phyloP scores from a whole-genome alignment of 2,329 filamentous ascomycete genomes.

The Lithohypha guttulata region DNA sequence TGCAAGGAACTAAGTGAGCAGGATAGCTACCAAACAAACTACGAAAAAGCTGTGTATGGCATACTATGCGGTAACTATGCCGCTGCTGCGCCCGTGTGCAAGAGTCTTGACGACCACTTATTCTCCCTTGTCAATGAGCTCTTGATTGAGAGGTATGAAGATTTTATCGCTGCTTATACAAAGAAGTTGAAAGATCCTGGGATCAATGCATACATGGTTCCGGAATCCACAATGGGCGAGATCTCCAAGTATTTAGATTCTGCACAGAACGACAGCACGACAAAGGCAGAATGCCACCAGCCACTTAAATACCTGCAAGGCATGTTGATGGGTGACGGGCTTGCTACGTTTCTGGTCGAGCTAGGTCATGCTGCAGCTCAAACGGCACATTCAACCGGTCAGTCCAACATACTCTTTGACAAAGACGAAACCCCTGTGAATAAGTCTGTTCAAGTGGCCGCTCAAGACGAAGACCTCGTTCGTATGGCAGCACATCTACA shows the following conservation, averaged over 20 bases:
- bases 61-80: constrained; percentile 74
- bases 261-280: constrained; percentile 16
- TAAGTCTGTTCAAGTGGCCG: constrained; percentile 35
- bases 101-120: constrained; percentile 74
- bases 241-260: constrained; percentile 12
- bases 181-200: constrained; percentile 38
- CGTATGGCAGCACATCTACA: constrained; percentile 58
- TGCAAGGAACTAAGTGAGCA: constrained; percentile 42
- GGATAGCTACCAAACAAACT: constrained; percentile 54
- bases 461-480: constrained; percentile 47
- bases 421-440: constrained; percentile 25
- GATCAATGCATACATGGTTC: constrained; percentile 11
- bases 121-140: constrained; percentile 84
- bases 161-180: constrained; percentile 43
- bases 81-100: constrained; percentile 65
- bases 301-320: constrained; percentile 36
- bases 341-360: constrained; percentile 31
- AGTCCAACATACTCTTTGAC: constrained; percentile 26
- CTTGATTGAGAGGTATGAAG: constrained; percentile 67
- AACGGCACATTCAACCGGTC: constrained; percentile 23
- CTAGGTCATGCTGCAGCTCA: constrained; percentile 33
- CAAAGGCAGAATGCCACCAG: constrained; percentile 31
- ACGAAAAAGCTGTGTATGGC: constrained; percentile 83
- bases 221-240: constrained; percentile 9
- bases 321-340: constrained; percentile 33